Percentiles rank a stretch among this genome's conserved stretches.
Conservation (phyloP, 2,329 filamentous ascomycete species). For the Pseudofabraea citricarpa region DNA sequence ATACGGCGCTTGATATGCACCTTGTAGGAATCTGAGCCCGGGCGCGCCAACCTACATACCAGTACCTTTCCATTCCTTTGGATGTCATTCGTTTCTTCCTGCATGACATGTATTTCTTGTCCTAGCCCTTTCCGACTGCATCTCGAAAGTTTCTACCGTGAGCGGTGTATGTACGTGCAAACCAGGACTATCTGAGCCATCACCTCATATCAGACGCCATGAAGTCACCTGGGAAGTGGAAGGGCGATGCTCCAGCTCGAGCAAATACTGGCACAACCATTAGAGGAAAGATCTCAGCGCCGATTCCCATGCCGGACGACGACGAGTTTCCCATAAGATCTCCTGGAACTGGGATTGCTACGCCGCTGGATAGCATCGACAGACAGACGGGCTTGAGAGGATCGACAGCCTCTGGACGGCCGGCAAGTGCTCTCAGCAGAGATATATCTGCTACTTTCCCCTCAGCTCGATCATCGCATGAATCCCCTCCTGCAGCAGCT, state of each 20-base stretch:
- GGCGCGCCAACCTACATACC: background rate
- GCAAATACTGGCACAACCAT: slow-evolving; percentile 39
- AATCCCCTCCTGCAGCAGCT: slow-evolving; percentile 9
- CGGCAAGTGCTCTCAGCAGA: slow-evolving; percentile 9
- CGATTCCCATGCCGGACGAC: slow-evolving; percentile 55
- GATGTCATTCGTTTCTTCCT: background rate
- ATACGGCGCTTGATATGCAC: background rate
- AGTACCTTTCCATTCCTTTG: background rate
- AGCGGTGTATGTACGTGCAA: no score
- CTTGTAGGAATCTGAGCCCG: background rate
- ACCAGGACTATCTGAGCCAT: no score
- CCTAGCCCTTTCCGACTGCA: background rate
- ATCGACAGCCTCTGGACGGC: slow-evolving; percentile 15
- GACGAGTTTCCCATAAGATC: slow-evolving; percentile 50
- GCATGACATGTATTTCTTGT: background rate
- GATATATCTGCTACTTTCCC: slow-evolving; percentile 6
- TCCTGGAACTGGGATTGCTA: slow-evolving; percentile 33
- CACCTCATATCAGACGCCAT: slow-evolving; percentile 11
- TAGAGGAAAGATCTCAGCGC: slow-evolving; percentile 56
- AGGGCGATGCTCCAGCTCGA: slow-evolving; percentile 12
- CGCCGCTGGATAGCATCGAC: slow-evolving; percentile 21
- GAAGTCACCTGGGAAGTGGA: slow-evolving; percentile 20
- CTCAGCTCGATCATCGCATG: slow-evolving; percentile 11
- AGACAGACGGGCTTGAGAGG: slow-evolving; percentile 10
- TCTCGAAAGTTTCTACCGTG: no score